phyloP scores from a whole-genome alignment of 192 early-diverging fungal species.

The Backusella circina region DNA sequence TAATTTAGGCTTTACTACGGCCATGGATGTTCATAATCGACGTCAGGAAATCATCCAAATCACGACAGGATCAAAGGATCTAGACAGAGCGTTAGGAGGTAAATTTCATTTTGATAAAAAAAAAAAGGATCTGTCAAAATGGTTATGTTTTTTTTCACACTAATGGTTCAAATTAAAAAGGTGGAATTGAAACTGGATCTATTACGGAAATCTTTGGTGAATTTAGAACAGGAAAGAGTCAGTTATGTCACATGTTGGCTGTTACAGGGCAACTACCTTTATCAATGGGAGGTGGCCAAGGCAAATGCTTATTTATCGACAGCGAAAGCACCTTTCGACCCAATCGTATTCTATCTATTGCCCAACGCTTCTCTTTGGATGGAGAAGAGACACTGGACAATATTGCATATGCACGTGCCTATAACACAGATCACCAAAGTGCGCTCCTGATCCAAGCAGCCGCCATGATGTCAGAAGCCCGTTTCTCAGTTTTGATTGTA shows the following conservation, averaged over 20 bases:
- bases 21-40: constrained; percentile 84
- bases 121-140: neutral
- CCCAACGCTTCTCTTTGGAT: constrained; percentile 77
- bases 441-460: constrained; percentile 81
- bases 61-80: constrained; percentile 85
- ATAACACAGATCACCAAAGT: constrained; percentile 95
- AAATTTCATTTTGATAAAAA: neutral
- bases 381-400: constrained; percentile 90
- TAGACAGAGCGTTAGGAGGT: constrained; percentile 91
- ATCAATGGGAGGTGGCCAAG: constrained; percentile 88
- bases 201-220: constrained; percentile 99
- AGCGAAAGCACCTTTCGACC: constrained; percentile 97
- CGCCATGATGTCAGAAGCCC: constrained; percentile 85
- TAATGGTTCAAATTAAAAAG: constrained; percentile 22
- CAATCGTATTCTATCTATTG: constrained; percentile 77
- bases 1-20: constrained; percentile 94
- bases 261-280: constrained; percentile 94
- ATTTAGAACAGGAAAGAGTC: constrained; percentile 97
- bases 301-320: constrained; percentile 95
- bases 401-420: constrained; percentile 90
- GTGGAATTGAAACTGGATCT: constrained; percentile 93
- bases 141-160: neutral
- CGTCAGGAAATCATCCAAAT: constrained; percentile 79
- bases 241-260: constrained; percentile 92
- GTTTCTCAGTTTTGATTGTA: constrained; percentile 87